phyloP scores from a whole-genome alignment of 1,139 yeast genomes.

The Tardiomyces depauwii region DNA sequence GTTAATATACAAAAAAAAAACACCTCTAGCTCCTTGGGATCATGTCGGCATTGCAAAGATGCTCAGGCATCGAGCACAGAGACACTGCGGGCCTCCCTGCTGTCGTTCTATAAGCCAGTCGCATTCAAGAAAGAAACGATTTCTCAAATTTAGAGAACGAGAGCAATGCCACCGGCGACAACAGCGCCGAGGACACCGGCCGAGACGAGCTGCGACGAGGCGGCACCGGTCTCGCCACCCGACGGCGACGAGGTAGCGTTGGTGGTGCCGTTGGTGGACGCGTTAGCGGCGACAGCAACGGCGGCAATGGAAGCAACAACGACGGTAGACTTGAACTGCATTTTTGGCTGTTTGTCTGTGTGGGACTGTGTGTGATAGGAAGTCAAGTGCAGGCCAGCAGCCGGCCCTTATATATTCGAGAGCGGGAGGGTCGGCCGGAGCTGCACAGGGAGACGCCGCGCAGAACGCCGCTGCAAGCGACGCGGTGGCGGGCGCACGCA shows the following conservation, averaged over 20 bases:
- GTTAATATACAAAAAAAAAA: too few species aligned
- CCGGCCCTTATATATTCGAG: background rate
- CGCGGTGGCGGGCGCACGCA: too few species aligned
- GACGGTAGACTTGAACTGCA: constrained; percentile 52
- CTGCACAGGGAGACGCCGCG: too few species aligned
- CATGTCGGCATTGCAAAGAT: too few species aligned
- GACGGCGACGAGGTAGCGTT: constrained; percentile 26
- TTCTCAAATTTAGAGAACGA: constrained; percentile 38
- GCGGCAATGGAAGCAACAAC: constrained; percentile 37
- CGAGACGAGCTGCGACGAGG: constrained; percentile 34
- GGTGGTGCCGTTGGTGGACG: constrained; percentile 15
- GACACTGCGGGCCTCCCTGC: too few species aligned
- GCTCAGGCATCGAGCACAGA: too few species aligned
- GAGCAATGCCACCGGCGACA: constrained; percentile 64
- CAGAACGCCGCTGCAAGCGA: too few species aligned
- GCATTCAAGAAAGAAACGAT: too few species aligned
- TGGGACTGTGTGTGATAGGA: background rate
- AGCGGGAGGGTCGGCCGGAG: too few species aligned
- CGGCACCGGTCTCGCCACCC: constrained; percentile 34
- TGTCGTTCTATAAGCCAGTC: too few species aligned
- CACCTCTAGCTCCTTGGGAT: too few species aligned
- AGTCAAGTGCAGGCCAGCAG: background rate
- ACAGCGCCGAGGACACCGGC: constrained; percentile 58
- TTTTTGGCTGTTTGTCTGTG: constrained; percentile 20
- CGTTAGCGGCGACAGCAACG: constrained; percentile 24